Conservation (phyloP, 2,329 filamentous ascomycete species). For the Nothophoma quercina region DNA sequence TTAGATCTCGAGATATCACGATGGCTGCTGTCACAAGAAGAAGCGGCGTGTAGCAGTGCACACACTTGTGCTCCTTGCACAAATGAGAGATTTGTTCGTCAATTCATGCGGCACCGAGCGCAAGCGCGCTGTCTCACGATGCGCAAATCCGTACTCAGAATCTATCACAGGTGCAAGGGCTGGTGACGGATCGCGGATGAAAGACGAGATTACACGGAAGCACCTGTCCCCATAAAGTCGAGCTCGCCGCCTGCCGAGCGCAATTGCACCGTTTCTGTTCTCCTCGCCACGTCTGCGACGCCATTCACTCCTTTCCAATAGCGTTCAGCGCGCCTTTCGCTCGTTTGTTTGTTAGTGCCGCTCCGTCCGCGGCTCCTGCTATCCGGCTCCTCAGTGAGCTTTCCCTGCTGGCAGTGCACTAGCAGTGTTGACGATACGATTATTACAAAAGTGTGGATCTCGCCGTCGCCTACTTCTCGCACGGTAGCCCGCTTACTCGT, state of each 20-base stretch:
- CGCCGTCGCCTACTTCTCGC: conserved; percentile 1
- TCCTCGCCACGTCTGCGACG: neutral
- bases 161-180: conserved; percentile 3
- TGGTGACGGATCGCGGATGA: conserved; percentile 11
- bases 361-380: conserved; percentile 3
- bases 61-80: conserved; percentile 5
- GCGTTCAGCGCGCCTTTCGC: conserved; percentile 12
- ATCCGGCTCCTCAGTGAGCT: conserved; percentile 8
- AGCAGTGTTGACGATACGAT: conserved; percentile 14
- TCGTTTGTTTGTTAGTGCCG: conserved; percentile 11
- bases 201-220: conserved; percentile 13
- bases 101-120: neutral
- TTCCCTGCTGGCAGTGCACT: conserved; percentile 15
- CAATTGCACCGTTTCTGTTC: neutral
- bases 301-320: conserved; percentile 11
- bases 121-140: conserved; percentile 7
- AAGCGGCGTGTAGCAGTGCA: conserved; percentile 11
- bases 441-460: conserved; percentile 12
- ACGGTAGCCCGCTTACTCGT: conserved; percentile 6
- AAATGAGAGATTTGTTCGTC: too few relatives aligned
- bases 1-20: conserved; percentile 8
- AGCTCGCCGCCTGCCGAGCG: conserved; percentile 2
- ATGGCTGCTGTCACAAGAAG: conserved; percentile 11
- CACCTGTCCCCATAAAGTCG: conserved; percentile 7
- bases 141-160: neutral